Base-by-base conservation (phyloP, 805 yeast species). In the Metschnikowia borealis region DNA sequence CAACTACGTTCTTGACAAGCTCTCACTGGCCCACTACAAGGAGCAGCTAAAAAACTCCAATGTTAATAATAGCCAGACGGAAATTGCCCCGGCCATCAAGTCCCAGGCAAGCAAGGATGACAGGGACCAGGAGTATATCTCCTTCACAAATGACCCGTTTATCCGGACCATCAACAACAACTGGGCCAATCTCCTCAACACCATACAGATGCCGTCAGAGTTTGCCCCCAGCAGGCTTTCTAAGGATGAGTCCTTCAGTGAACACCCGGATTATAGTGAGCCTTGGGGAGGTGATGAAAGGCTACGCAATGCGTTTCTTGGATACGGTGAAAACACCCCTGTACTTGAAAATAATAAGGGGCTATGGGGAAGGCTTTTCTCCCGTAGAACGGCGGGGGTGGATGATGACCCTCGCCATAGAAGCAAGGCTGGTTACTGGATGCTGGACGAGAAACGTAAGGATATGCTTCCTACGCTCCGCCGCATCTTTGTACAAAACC, bases 261-360 rank as follows among this genome's bases (percentile, higher is more conserved):
- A 61, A n/a, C 78, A 76, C 49, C 64, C 82, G 46, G 72, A 77
- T 39, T 76, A 70, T 43, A 62, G 61, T 35, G 69, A 78, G 1
- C 68, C 75, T 18, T 87, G 94, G 94, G 83, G 84, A 34, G 95
- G 95, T 37, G 88, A 78, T 50, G 79, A 79, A 49, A 66, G 90
- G 52, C 69, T 87, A 53, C 76, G 78, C 49, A 71, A 68, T 42
- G 79, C 83, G 29, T 77, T 83, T 54, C 65, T 78, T 50, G 75
- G 75, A 13, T 51, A 60, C 18, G 66, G 68, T 33, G 75, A 69
- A 21, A 65, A 65, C 35, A 64, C 61, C 44, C 62, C 66, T 17
- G 57, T 58, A 42, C 58, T 47, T 29, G 63, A 62, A 18, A 59
- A 60, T 26, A 44, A 38, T 5, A 50, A 55, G 13, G 55, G 61